Percentiles rank a stretch among this genome's conserved stretches.
phyloP scores from a whole-genome alignment of 768 basidiomycete genomes.

The Phanerochaete sordida region DNA sequence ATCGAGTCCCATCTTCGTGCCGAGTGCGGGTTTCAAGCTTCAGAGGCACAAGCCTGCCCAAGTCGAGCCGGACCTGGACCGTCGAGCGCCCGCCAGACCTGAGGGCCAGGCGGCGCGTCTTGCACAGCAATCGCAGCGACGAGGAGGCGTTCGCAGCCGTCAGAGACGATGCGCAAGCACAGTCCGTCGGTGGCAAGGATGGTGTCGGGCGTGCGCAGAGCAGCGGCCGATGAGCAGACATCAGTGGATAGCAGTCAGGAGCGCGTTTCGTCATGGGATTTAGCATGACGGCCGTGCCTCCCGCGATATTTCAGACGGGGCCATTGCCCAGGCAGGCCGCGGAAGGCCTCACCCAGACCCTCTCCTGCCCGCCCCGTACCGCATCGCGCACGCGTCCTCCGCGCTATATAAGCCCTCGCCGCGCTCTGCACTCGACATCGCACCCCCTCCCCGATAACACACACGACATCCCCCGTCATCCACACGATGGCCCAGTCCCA shows the following conservation, averaged over 20 bases:
- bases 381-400: neutral
- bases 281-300: neutral
- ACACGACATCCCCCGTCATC: neutral
- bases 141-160: neutral
- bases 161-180: neutral
- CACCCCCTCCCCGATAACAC: neutral
- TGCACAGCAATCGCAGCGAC: neutral
- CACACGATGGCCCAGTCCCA: neutral
- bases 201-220: too few relatives aligned
- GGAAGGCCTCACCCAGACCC: neutral
- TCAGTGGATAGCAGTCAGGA: too few relatives aligned
- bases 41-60: neutral
- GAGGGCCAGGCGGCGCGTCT: too few relatives aligned
- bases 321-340: neutral
- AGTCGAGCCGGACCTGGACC: neutral
- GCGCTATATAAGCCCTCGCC: neutral
- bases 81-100: too few relatives aligned
- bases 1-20: neutral
- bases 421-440: neutral
- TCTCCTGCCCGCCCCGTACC: neutral
- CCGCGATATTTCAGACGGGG: neutral
- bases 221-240: too few relatives aligned
- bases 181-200: neutral
- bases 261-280: neutral
- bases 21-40: neutral